Base-by-base conservation (phyloP, 176 grass and related monocot genomes). In the Juncus effusus region DNA sequence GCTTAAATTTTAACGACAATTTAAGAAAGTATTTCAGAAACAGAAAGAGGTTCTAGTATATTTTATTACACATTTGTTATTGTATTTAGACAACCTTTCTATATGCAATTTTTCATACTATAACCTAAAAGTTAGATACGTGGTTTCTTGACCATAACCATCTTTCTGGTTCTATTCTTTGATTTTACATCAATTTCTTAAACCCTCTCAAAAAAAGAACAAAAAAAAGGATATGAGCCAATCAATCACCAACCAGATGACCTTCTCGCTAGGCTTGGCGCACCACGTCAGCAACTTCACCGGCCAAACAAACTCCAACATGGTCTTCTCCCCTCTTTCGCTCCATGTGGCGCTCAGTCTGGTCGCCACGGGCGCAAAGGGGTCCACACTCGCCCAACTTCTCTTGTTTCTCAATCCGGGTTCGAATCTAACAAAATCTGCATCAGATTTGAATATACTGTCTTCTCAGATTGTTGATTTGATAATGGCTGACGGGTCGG, bases 261-360 rank as follows among this genome's bases (percentile, higher is more conserved):
- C 61, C 71, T 87, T 91, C 81, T 78, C 87, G 5, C 73, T 96
- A 47, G 81, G 76, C 61, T 74, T 91, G 16, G 79, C 84, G 13
- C 68, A 79, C 13, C 74, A 83, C 42, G 59, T 96, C 3, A 79
- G 64, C 57, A 55, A 77, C 10, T 45, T 10, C 0, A 47, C 68
- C 38, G 38, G 61, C 12, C 4, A 9, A 6, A 9, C 62, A 13
- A 37, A 12, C 7, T 35, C 11, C 41, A 96, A 96, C 79, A 44
- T 68, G 16, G 87, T 74, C 47, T 91, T 96, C 82, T 96, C 87
- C 45, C 92, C 92, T 59, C 79, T 96, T 13, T 91, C 92, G 38
- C 62, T 96, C 66, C 87, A 96, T 41, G 62, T 84, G 53, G 79
- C 79, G 7, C 92, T 96, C 82, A 76, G 79, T 84, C 84, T 96